Percentiles rank a stretch among this genome's conserved stretches.
Evolutionary conservation across 306 rosid genomes (phyloP).

Genomic region (Dalbergia cochinchinensis): DNA sequence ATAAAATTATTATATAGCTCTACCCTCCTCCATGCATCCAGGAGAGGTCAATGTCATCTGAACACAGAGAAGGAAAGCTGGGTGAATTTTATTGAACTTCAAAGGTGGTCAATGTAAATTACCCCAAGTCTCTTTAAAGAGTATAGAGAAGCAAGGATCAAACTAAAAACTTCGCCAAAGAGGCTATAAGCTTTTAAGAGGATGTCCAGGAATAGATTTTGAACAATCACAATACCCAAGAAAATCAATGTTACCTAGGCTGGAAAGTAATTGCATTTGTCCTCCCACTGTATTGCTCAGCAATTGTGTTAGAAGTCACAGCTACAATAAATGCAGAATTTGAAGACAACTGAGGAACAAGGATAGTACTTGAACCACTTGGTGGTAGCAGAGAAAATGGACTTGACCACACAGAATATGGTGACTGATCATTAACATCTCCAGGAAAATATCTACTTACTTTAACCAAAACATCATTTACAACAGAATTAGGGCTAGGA

Average conservation of each 20-base stretch:
- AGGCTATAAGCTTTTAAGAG: conserved; percentile 16
- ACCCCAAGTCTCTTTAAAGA: neutral
- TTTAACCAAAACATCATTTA: conserved; percentile 74
- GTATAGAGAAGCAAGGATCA: conserved; percentile 23
- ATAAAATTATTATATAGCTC: no score
- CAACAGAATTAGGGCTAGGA: conserved; percentile 64
- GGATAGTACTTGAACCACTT: conserved; percentile 87
- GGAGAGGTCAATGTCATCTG: no score
- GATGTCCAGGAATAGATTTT: conserved; percentile 10
- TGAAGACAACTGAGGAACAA: conserved; percentile 74
- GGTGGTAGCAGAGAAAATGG: conserved; percentile 84
- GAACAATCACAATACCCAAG: conserved; percentile 24
- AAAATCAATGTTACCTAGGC: conserved; percentile 71
- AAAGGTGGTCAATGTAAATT: no score
- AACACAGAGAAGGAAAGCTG: no score
- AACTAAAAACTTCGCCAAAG: conserved; percentile 20
- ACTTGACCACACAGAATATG: conserved; percentile 72
- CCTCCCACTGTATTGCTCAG: conserved; percentile 80
- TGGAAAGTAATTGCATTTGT: conserved; percentile 85
- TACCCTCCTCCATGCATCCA: no score
- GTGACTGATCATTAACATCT: conserved; percentile 48
- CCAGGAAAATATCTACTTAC: conserved; percentile 62
- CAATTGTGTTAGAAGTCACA: conserved; percentile 71
- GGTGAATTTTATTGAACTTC: no score
- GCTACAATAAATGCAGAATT: conserved; percentile 80